These are phyloP conservation scores for Penicilliopsis zonata DNA, from an alignment of 495 filamentous ascomycete genomes.

Conservation along the genomic window DNA sequence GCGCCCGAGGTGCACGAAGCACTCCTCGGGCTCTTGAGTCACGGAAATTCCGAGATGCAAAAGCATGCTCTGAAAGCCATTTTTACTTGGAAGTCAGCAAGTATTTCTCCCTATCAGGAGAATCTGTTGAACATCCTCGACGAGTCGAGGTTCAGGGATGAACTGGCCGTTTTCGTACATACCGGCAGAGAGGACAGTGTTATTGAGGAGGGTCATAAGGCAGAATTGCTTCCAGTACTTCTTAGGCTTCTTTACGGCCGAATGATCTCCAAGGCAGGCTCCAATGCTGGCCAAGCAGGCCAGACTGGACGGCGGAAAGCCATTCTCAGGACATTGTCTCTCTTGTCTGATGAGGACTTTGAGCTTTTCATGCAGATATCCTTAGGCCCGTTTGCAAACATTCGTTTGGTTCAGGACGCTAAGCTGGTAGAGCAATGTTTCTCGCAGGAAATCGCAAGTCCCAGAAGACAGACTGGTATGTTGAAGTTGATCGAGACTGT, in stretches of 20 bases:
- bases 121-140: slow-evolving; percentile 82
- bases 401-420: slow-evolving; percentile 42
- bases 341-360: slow-evolving; percentile 53
- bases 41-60: slow-evolving; percentile 84
- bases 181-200: slow-evolving; percentile 53
- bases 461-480: slow-evolving; percentile 75
- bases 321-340: slow-evolving; percentile 47
- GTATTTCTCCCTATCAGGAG: slow-evolving; percentile 69
- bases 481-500: slow-evolving; percentile 86
- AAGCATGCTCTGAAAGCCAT: slow-evolving; percentile 73
- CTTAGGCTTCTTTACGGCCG: slow-evolving; percentile 83
- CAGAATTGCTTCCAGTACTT: slow-evolving; percentile 67
- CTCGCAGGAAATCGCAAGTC: slow-evolving; percentile 39
- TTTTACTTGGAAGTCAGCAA: slow-evolving; percentile 73
- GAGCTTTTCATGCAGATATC: slow-evolving; percentile 72
- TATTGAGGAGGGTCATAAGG: slow-evolving; percentile 60
- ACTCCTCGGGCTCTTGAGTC: slow-evolving; percentile 60
- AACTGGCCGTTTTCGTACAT: slow-evolving; percentile 76
- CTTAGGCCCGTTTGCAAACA: slow-evolving; percentile 52
- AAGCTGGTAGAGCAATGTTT: slow-evolving; percentile 38
- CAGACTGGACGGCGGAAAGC: slow-evolving; percentile 56
- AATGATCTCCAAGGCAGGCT: slow-evolving; percentile 70
- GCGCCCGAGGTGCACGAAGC: slow-evolving; percentile 63
- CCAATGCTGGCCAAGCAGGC: slow-evolving; percentile 30
- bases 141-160: slow-evolving; percentile 82